Conservation (phyloP, 345 rosid genomes). For the Kandelia obovata region DNA sequence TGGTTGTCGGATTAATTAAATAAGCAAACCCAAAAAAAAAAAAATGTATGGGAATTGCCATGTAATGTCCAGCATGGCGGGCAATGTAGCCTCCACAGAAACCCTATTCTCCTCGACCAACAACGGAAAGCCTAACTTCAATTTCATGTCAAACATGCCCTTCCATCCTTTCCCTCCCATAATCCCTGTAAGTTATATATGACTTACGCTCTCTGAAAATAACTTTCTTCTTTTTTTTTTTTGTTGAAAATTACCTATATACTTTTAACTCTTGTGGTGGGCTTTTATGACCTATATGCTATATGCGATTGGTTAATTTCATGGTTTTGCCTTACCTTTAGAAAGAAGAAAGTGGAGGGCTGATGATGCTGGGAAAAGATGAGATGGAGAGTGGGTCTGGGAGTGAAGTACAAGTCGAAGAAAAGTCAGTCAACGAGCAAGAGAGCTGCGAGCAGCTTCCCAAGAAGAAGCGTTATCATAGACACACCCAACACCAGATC, state of each 20-base stretch:
- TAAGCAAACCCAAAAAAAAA: conserved; percentile 1
- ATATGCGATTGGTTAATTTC: not conserved
- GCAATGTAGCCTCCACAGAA: conserved; percentile 53
- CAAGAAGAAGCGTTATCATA: conserved; percentile 89
- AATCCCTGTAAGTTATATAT: conserved; percentile 47
- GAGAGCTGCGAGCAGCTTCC: conserved; percentile 39
- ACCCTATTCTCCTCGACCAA: conserved; percentile 43
- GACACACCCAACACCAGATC: conserved; percentile 93
- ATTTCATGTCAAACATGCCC: conserved; percentile 49
- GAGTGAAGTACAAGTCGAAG: conserved; percentile 62
- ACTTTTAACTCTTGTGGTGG: too few relatives aligned
- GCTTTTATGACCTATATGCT: not conserved
- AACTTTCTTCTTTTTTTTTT: not conserved
- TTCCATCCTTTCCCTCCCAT: conserved; percentile 60
- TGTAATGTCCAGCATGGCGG: conserved; percentile 63
- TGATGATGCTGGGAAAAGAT: conserved; percentile 47
- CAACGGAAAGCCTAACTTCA: conserved; percentile 74
- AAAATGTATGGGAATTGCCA: conserved; percentile 64
- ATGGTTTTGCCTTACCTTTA: conserved; percentile 4
- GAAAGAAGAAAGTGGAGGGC: conserved; percentile 65
- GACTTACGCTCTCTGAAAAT: too few relatives aligned
- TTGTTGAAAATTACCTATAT: too few relatives aligned
- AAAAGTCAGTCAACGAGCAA: conserved; percentile 65
- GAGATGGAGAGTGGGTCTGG: conserved; percentile 83
- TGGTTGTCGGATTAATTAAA: not conserved